A percentile compares a stretch with the other conserved stretches of the same genome.
These are phyloP conservation scores for Lactarius quietus DNA, from an alignment of 768 basidiomycete genomes.

Conservation along the genomic window DNA sequence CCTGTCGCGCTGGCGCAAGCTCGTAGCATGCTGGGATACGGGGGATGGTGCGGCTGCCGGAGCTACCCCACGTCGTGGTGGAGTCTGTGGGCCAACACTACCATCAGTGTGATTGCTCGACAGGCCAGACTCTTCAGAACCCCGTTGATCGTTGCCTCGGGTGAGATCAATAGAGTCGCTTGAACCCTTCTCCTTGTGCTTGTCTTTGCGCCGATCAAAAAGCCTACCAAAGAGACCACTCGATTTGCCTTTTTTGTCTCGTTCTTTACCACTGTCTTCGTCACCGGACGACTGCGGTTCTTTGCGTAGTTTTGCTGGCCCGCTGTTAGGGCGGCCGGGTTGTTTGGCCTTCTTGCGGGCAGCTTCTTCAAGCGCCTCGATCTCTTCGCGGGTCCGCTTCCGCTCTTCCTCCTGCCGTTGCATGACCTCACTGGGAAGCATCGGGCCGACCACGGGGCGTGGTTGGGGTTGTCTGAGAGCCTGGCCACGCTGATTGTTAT, in stretches of 20 bases:
- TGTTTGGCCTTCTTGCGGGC: slow-evolving; percentile 47
- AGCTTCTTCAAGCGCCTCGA: slow-evolving; percentile 42
- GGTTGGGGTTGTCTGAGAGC: slow-evolving; percentile 20
- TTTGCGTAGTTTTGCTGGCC: slow-evolving; percentile 42
- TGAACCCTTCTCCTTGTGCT: slow-evolving; percentile 55
- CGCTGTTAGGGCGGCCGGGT: slow-evolving; percentile 8
- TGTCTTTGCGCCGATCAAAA: slow-evolving; percentile 76
- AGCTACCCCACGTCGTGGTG: slow-evolving; percentile 35
- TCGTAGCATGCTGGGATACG: slow-evolving; percentile 58
- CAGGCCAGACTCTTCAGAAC: slow-evolving; percentile 63
- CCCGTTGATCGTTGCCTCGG: slow-evolving; percentile 31
- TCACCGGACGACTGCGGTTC: slow-evolving; percentile 38
- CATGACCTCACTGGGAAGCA: slow-evolving; percentile 40
- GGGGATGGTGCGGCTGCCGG: slow-evolving; percentile 34
- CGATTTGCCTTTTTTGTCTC: slow-evolving; percentile 62
- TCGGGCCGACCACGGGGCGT: slow-evolving; percentile 28
- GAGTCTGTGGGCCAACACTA: slow-evolving; percentile 20
- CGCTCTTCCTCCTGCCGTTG: slow-evolving; percentile 51
- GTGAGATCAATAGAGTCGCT: slow-evolving; percentile 43
- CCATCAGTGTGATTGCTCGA: slow-evolving; percentile 40
- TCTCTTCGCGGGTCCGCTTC: slow-evolving; percentile 51
- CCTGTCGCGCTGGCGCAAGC: slow-evolving; percentile 82
- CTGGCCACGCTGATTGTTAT: slow-evolving; percentile 35
- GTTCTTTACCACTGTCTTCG: slow-evolving; percentile 47
- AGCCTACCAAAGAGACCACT: slow-evolving; percentile 67